Evolutionary conservation across 1,284 basidiomycete genomes (phyloP).

Genomic region (Tilletia setariae): DNA sequence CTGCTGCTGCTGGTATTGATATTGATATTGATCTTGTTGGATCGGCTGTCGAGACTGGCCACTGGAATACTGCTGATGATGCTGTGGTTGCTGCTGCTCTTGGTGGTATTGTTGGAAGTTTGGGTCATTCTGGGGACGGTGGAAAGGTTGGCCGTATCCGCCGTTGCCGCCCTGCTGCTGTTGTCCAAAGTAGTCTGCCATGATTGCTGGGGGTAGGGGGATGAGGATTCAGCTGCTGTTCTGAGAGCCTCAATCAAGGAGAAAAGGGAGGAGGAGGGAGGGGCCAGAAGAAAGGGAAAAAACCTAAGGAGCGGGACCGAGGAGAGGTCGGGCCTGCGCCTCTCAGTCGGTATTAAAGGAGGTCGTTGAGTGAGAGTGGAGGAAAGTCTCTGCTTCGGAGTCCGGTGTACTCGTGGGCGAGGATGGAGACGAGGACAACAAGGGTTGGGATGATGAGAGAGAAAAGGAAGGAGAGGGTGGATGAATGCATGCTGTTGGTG

Average conservation of each 20-base stretch:
- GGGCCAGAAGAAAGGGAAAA: background rate
- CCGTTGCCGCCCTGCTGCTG: slow-evolving; percentile 8
- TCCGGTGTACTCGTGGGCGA: no score
- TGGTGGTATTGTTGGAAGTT: background rate
- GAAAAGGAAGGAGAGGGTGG: no score
- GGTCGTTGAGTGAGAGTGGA: background rate
- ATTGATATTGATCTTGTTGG: background rate
- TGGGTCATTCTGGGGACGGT: background rate
- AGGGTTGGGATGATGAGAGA: no score
- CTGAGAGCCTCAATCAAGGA: background rate
- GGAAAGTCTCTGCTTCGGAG: no score
- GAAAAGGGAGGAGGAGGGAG: background rate
- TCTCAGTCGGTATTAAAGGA: background rate
- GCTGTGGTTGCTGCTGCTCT: slow-evolving; percentile 1
- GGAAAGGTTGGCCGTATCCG: slow-evolving; percentile 8
- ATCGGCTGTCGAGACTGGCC: background rate
- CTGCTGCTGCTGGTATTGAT: background rate
- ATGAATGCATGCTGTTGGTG: no score
- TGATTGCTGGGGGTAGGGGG: background rate
- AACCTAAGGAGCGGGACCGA: background rate
- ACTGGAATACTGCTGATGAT: background rate
- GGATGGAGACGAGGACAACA: no score
- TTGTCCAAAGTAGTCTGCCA: slow-evolving; percentile 8
- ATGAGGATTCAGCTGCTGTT: background rate
- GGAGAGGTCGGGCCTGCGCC: background rate